Evolutionary conservation across 345 rosid genomes (phyloP).

Genomic region (Ceriops zippeliana): DNA sequence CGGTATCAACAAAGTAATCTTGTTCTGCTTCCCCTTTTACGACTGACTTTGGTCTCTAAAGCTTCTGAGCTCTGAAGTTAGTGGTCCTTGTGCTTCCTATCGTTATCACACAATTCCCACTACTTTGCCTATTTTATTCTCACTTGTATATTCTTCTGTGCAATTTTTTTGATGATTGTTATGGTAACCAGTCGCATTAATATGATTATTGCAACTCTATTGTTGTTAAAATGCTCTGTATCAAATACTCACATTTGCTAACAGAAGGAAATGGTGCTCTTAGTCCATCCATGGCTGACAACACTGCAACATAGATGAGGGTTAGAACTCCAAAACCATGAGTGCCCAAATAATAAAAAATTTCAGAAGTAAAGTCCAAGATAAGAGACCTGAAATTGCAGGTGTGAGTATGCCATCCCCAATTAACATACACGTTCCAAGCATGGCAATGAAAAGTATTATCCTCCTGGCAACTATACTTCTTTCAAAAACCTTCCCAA

Average conservation of each 20-base stretch:
- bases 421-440: slow-evolving; percentile 85
- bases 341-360: background rate
- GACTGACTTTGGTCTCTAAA: too few species aligned
- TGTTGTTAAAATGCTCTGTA: background rate
- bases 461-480: slow-evolving; percentile 50
- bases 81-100: too few species aligned
- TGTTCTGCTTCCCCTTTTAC: too few species aligned
- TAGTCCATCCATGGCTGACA: slow-evolving; percentile 67
- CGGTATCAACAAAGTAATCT: too few species aligned
- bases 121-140: too few species aligned
- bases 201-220: background rate
- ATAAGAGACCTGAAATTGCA: slow-evolving; percentile 63
- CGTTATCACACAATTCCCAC: too few species aligned
- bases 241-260: slow-evolving; percentile 43
- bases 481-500: slow-evolving; percentile 52
- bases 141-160: too few species aligned
- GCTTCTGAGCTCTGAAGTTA: too few species aligned
- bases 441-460: slow-evolving; percentile 69
- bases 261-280: slow-evolving; percentile 58
- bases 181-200: background rate
- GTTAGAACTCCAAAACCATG: background rate
- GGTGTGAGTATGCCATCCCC: slow-evolving; percentile 94
- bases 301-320: slow-evolving; percentile 33
- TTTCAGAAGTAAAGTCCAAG: background rate
- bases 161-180: background rate